Percentiles rank a stretch among this genome's conserved stretches.
Evolutionary conservation across 768 basidiomycete genomes (phyloP).

Genomic region (Suillus clintonianus): DNA sequence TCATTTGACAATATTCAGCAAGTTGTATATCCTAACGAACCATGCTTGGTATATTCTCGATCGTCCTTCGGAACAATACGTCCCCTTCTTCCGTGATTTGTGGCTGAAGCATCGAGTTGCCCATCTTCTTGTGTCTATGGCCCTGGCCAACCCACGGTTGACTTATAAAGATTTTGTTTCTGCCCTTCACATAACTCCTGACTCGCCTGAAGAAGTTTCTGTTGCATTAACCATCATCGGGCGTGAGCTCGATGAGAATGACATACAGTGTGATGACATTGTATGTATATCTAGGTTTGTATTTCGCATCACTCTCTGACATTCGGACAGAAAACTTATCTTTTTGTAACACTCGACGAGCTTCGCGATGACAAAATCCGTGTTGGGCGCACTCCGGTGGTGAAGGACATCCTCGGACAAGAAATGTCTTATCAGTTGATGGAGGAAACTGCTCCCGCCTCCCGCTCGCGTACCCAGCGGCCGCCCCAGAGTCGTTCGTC

Average conservation of each 20-base stretch:
- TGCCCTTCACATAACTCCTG: slow-evolving; percentile 31
- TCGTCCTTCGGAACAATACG: slow-evolving; percentile 47
- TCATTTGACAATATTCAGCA: slow-evolving; percentile 39
- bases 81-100: slow-evolving; percentile 45
- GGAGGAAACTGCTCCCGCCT: slow-evolving; percentile 12
- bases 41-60: slow-evolving; percentile 73
- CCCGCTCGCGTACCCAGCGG: slow-evolving; percentile 17
- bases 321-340: slow-evolving; percentile 43
- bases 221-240: slow-evolving; percentile 42
- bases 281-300: slow-evolving; percentile 36
- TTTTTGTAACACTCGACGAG: slow-evolving; percentile 39
- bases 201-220: slow-evolving; percentile 32
- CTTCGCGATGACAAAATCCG: slow-evolving; percentile 37
- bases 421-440: slow-evolving; percentile 24
- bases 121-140: slow-evolving; percentile 45
- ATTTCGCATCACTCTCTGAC: not conserved
- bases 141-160: slow-evolving; percentile 35
- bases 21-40: slow-evolving; percentile 62
- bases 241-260: slow-evolving; percentile 41
- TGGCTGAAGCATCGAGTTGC: slow-evolving; percentile 52
- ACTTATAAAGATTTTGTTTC: slow-evolving; percentile 42
- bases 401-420: slow-evolving; percentile 35
- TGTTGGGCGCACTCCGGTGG: slow-evolving; percentile 42
- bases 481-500: slow-evolving; percentile 12
- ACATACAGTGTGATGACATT: slow-evolving; percentile 46